Evolutionary conservation across 257 asterid genomes (phyloP).

Genomic region (Nicotiana sylvestris): DNA sequence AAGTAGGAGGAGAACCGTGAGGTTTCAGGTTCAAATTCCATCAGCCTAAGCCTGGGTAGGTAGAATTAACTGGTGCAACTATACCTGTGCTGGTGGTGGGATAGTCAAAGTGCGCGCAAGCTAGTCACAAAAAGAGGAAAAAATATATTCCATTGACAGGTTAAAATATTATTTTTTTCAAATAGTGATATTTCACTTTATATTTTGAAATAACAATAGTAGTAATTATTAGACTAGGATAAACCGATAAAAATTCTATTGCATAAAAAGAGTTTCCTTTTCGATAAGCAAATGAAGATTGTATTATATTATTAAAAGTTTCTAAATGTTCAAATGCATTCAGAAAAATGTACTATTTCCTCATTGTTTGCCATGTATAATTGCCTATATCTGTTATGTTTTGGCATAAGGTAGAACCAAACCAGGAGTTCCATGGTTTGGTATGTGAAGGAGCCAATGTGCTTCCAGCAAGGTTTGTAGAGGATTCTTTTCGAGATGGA

Average conservation of each 20-base stretch:
- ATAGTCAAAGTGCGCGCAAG: too few species aligned
- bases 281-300: background rate
- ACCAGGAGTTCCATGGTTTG: conserved; percentile 96
- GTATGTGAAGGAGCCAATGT: conserved; percentile 98
- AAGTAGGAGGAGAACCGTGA: too few species aligned
- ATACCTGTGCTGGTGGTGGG: too few species aligned
- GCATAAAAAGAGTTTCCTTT: background rate
- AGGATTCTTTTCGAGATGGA: conserved; percentile 96
- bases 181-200: background rate
- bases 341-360: background rate
- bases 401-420: conserved; percentile 96
- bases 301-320: background rate
- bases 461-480: conserved; percentile 82
- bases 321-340: background rate
- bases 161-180: background rate
- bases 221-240: background rate
- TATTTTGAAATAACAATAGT: background rate
- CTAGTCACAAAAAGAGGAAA: too few species aligned
- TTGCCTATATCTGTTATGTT: conserved; percentile 29
- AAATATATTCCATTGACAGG: background rate
- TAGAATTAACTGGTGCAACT: too few species aligned
- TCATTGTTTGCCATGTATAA: conserved; percentile 7
- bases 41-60: too few species aligned
- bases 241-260: background rate
- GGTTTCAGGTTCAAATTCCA: too few species aligned